phyloP scores from a whole-genome alignment of 352 stramenopile species.

The Phytopythium ostracodes region DNA sequence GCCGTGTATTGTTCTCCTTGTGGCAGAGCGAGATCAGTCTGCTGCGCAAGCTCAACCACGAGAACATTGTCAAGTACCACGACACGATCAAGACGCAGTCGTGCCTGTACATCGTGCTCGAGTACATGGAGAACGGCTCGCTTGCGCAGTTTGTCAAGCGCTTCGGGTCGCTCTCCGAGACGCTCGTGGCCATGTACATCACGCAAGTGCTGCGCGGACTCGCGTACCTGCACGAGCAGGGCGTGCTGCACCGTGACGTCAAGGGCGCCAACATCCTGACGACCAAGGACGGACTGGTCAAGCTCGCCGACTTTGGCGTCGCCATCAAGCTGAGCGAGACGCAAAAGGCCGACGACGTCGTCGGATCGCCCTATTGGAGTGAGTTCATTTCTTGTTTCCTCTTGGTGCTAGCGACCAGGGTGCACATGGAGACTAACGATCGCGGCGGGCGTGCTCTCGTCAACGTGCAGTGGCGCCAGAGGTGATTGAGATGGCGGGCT shows the following conservation, averaged over 20 bases:
- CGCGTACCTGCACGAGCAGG: slow-evolving; percentile 89
- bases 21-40: slow-evolving; percentile 87
- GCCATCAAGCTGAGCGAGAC: slow-evolving; percentile 87
- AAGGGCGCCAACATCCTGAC: slow-evolving; percentile 94
- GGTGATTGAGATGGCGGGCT: slow-evolving; percentile 94
- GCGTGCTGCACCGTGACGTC: slow-evolving; percentile 91
- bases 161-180: slow-evolving; percentile 90
- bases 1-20: background rate
- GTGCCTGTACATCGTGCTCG: slow-evolving; percentile 82
- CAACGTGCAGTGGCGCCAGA: slow-evolving; percentile 87
- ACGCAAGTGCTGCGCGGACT: slow-evolving; percentile 89
- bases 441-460: slow-evolving; percentile 5
- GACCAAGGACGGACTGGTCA: slow-evolving; percentile 89
- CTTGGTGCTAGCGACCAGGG: too few relatives aligned
- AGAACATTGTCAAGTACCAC: slow-evolving; percentile 96
- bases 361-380: slow-evolving; percentile 96
- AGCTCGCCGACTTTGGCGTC: slow-evolving; percentile 92
- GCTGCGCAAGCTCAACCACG: slow-evolving; percentile 91
- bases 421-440: background rate
- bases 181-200: slow-evolving; percentile 90
- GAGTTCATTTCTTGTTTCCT: slow-evolving; percentile 9
- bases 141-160: slow-evolving; percentile 92
- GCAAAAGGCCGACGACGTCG: slow-evolving; percentile 87
- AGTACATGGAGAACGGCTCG: slow-evolving; percentile 95
- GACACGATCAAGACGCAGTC: slow-evolving; percentile 90